A percentile compares a stretch with the other conserved stretches of the same genome.
Evolutionary conservation across 140 eudicot genomes (phyloP).

Genomic region (Cichorium intybus): DNA sequence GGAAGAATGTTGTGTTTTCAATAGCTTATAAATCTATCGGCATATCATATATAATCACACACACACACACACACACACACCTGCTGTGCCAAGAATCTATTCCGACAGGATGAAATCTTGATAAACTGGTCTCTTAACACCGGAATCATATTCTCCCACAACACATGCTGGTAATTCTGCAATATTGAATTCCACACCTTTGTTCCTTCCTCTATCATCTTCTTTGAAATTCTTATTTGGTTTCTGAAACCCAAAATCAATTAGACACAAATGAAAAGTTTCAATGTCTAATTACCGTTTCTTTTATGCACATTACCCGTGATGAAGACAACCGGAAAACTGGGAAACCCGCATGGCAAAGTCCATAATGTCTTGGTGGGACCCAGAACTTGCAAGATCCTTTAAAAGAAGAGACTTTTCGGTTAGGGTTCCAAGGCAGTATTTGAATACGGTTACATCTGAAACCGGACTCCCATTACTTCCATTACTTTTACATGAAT

Average conservation of each 20-base stretch:
- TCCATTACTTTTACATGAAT: slow-evolving; percentile 38
- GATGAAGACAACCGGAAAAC: slow-evolving; percentile 83
- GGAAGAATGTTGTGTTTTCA: too few relatives aligned
- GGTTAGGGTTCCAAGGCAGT: slow-evolving; percentile 69
- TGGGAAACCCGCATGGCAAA: slow-evolving; percentile 78
- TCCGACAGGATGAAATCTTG: slow-evolving; percentile 57
- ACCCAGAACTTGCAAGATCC: slow-evolving; percentile 51
- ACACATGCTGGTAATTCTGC: slow-evolving; percentile 44
- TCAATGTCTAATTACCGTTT: too few relatives aligned
- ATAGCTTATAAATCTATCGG: too few relatives aligned
- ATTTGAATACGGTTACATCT: slow-evolving; percentile 66
- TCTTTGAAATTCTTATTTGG: slow-evolving; percentile 74
- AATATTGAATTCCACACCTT: slow-evolving; percentile 70
- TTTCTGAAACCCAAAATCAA: slow-evolving; percentile 45
- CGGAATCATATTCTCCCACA: slow-evolving; percentile 65
- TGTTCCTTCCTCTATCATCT: slow-evolving; percentile 77
- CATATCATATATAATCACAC: too few relatives aligned
- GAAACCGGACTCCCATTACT: slow-evolving; percentile 44
- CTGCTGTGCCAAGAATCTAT: slow-evolving; percentile 65
- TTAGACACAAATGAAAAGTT: background rate
- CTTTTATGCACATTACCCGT: slow-evolving; percentile 54
- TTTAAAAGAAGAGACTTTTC: slow-evolving; percentile 74
- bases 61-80: slow-evolving; percentile 25
- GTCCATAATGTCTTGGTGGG: slow-evolving; percentile 48
- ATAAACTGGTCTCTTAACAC: slow-evolving; percentile 56